Evolutionary conservation across 2,329 filamentous ascomycete species (phyloP).

Genomic region (Monilinia fructicola): DNA sequence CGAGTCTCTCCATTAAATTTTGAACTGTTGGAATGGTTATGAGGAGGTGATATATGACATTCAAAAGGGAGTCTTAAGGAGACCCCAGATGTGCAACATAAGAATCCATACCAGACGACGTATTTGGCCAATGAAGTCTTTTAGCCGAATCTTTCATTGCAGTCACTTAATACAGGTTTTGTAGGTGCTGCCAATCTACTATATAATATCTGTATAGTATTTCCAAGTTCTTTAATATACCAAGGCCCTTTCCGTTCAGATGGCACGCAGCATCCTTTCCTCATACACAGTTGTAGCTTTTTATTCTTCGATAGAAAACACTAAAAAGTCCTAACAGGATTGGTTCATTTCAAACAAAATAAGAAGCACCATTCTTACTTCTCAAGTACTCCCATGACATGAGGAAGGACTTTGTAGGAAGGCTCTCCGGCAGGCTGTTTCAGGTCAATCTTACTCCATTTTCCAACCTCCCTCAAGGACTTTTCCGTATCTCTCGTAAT

Average conservation of each 20-base stretch:
- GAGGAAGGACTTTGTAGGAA: conserved; percentile 35
- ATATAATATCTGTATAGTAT: too few species aligned
- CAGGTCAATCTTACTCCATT: conserved; percentile 37
- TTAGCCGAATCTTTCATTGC: background rate
- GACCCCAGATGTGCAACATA: background rate
- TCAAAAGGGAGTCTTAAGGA: background rate
- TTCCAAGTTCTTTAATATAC: background rate
- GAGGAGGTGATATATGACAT: background rate
- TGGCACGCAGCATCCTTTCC: background rate
- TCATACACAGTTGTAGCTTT: background rate
- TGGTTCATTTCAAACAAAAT: too few species aligned
- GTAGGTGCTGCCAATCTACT: too few species aligned
- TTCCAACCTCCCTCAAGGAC: conserved; percentile 32
- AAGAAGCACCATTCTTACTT: conserved; percentile 27
- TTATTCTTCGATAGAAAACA: too few species aligned
- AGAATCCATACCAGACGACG: background rate
- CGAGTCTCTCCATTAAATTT: background rate
- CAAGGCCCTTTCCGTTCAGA: too few species aligned
- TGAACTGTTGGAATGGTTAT: background rate
- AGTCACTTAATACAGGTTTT: background rate
- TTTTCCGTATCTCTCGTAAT: conserved; percentile 36
- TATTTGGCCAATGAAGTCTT: background rate
- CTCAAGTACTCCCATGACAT: conserved; percentile 34
- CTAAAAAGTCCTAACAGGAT: background rate
- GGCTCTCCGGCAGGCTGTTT: conserved; percentile 31